phyloP scores from a whole-genome alignment of 2,329 filamentous ascomycete genomes.

The Botrytis pseudocinerea region DNA sequence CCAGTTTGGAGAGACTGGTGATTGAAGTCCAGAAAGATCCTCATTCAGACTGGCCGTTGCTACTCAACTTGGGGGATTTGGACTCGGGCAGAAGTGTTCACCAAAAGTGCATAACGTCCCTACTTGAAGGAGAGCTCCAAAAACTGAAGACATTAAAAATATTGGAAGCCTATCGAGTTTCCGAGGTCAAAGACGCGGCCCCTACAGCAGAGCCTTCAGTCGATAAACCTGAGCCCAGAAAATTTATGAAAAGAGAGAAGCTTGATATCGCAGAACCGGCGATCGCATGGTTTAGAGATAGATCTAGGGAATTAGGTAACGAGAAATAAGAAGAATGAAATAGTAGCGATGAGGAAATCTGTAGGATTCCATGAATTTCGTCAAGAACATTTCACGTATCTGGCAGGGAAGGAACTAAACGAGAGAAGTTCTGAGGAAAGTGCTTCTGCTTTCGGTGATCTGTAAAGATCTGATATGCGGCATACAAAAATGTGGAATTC shows the following conservation, averaged over 20 bases:
- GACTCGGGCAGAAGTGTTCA: neutral
- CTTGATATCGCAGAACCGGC: neutral
- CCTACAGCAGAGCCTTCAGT: neutral
- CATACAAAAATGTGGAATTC: neutral
- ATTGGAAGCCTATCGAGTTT: neutral
- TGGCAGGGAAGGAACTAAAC: neutral
- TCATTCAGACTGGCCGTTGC: rapidly evolving
- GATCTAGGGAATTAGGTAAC: neutral
- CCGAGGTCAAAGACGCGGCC: neutral
- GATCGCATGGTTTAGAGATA: neutral
- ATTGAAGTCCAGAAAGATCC: neutral
- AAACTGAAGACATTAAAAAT: neutral
- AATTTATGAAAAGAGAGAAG: neutral
- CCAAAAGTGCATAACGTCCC: neutral
- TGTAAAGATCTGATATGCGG: neutral
- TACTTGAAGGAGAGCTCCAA: neutral
- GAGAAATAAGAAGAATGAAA: neutral
- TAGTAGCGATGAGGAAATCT: neutral
- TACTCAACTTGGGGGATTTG: rapidly evolving
- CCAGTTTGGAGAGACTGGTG: neutral
- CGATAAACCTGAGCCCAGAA: too few species aligned
- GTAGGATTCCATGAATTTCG: neutral
- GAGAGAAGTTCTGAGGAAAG: neutral
- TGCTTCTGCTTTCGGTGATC: neutral
- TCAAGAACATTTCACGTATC: neutral